A percentile compares a stretch with the other conserved stretches of the same genome.
Conservation (phyloP, 1,284 basidiomycete genomes). For the Pterulicium gracile region DNA sequence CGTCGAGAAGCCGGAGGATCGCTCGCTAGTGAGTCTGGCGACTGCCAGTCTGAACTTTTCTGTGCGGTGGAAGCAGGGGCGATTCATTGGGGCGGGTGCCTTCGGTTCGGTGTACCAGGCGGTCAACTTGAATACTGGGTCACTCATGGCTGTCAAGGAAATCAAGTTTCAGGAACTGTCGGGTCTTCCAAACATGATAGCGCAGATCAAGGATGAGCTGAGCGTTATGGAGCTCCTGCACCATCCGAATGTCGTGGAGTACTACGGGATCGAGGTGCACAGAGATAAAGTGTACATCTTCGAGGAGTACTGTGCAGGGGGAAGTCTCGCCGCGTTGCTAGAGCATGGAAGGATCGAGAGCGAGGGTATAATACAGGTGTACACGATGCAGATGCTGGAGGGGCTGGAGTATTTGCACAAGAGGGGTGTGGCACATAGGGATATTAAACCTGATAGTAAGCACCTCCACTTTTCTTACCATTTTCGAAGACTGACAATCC, state of each 20-base stretch:
- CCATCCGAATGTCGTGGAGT: constrained; percentile 98
- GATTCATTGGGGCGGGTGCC: constrained; percentile 95
- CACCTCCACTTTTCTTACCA: constrained; percentile 13
- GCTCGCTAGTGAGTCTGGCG: constrained; percentile 84
- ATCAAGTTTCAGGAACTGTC: constrained; percentile 95
- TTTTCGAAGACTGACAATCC: constrained; percentile 12
- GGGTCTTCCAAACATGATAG: constrained; percentile 73
- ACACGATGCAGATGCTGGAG: constrained; percentile 95
- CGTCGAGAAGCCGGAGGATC: constrained; percentile 84
- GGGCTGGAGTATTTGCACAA: constrained; percentile 92
- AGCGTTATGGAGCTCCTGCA: constrained; percentile 98
- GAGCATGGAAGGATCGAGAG: constrained; percentile 96
- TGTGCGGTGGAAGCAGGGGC: constrained; percentile 97
- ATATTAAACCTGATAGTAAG: constrained; percentile 98
- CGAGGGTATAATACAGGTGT: constrained; percentile 91
- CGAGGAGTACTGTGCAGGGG: constrained; percentile 97
- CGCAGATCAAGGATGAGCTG: constrained; percentile 95
- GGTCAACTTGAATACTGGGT: constrained; percentile 93
- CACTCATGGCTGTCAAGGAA: constrained; percentile 99
- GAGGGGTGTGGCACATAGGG: constrained; percentile 88
- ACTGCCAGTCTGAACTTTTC: constrained; percentile 92
- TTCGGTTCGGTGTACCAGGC: constrained; percentile 98
- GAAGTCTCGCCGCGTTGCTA: constrained; percentile 82
- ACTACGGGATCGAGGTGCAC: constrained; percentile 98
- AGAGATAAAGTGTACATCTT: constrained; percentile 99